These are phyloP conservation scores for Aspergillus ustus DNA, from an alignment of 2,329 filamentous ascomycete genomes.

Conservation along the genomic window DNA sequence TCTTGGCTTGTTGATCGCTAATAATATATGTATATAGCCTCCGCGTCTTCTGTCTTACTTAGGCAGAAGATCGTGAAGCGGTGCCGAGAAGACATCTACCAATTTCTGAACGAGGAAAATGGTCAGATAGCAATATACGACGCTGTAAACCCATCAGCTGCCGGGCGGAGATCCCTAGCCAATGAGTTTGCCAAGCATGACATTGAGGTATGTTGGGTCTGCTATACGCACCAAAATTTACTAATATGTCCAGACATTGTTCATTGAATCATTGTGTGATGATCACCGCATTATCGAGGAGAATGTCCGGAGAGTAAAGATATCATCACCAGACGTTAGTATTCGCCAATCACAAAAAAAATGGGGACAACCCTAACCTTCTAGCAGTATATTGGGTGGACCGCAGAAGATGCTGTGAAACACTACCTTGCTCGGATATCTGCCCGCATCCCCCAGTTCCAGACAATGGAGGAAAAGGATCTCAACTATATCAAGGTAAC, in stretches of 20 bases:
- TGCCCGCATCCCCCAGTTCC: slow-evolving; percentile 90
- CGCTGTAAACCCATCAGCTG: slow-evolving; percentile 89
- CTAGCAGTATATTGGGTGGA: slow-evolving; percentile 81
- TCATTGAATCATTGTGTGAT: slow-evolving; percentile 94
- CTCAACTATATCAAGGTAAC: slow-evolving; percentile 87
- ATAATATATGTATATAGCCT: slow-evolving; percentile 54
- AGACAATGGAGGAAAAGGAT: slow-evolving; percentile 93
- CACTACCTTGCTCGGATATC: slow-evolving; percentile 90
- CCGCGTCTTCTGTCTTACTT: slow-evolving; percentile 86
- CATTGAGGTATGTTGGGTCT: slow-evolving; percentile 69
- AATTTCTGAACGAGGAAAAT: slow-evolving; percentile 95
- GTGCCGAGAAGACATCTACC: slow-evolving; percentile 95
- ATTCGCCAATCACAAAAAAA: slow-evolving; percentile 20
- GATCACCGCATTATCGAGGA: slow-evolving; percentile 93
- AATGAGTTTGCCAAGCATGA: slow-evolving; percentile 99
- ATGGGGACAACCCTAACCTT: slow-evolving; percentile 13
- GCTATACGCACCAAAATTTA: background rate
- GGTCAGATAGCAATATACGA: slow-evolving; percentile 99
- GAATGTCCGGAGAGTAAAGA: slow-evolving; percentile 96
- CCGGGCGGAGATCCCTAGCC: slow-evolving; percentile 79
- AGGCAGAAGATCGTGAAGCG: slow-evolving; percentile 97
- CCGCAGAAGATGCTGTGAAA: slow-evolving; percentile 86
- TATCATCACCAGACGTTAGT: slow-evolving; percentile 88
- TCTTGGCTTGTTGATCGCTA: slow-evolving; percentile 19
- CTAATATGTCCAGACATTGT: slow-evolving; percentile 66